phyloP scores from a whole-genome alignment of 495 filamentous ascomycete species.

The Durotheca rogersii region DNA sequence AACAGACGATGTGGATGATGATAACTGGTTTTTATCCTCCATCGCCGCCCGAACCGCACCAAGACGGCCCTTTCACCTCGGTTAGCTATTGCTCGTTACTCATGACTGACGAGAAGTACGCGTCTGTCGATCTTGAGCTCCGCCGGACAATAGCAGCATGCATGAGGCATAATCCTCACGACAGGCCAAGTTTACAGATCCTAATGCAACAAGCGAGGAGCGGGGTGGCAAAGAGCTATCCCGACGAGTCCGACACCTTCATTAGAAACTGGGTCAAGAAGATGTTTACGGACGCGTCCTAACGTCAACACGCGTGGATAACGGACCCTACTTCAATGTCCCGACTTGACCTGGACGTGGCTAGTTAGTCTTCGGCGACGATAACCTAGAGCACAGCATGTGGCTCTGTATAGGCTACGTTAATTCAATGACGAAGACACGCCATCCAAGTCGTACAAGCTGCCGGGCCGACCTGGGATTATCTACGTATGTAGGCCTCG shows the following conservation, averaged over 20 bases:
- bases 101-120: background rate
- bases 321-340: too few species aligned
- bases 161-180: slow-evolving; percentile 7
- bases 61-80: background rate
- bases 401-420: slow-evolving; percentile 11
- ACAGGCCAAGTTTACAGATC: background rate
- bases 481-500: slow-evolving; percentile 1
- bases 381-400: slow-evolving; percentile 1
- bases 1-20: slow-evolving; percentile 22
- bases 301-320: too few species aligned
- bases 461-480: too few species aligned
- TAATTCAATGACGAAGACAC: slow-evolving; percentile 1
- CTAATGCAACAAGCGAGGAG: background rate
- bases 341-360: background rate
- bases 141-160: slow-evolving; percentile 1
- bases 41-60: background rate
- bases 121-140: background rate
- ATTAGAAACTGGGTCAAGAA: slow-evolving; percentile 4
- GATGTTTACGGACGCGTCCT: background rate
- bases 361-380: background rate
- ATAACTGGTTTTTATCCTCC: slow-evolving; percentile 12
- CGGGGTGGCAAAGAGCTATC: background rate
- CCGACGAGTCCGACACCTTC: background rate
- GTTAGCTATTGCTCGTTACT: slow-evolving; percentile 6
- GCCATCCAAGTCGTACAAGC: too few species aligned